phyloP scores from a whole-genome alignment of 2,329 filamentous ascomycete genomes.

The Verticillium albo-atrum region DNA sequence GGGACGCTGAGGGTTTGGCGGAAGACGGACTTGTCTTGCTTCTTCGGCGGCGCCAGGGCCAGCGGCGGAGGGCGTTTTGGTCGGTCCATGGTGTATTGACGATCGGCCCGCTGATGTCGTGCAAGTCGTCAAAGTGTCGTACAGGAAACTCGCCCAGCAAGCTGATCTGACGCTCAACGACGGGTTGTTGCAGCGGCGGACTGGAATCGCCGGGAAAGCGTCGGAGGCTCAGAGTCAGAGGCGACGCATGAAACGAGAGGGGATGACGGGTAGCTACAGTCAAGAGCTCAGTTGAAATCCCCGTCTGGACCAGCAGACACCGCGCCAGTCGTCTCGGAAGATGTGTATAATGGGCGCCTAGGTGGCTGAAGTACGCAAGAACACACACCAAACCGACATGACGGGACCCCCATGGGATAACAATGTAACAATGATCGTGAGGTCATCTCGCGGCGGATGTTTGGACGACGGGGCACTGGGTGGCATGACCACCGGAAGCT shows the following conservation, averaged over 20 bases:
- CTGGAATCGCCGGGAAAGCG: neutral
- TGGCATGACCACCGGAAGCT: neutral
- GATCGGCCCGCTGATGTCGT: neutral
- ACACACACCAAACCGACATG: neutral
- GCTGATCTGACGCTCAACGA: neutral
- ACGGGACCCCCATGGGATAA: neutral
- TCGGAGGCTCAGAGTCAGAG: neutral
- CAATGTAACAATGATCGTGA: neutral
- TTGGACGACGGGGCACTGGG: neutral
- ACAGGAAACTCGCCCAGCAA: neutral
- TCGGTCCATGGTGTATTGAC: conserved; percentile 20
- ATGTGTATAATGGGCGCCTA: neutral
- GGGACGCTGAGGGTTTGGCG: neutral
- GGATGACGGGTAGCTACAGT: neutral
- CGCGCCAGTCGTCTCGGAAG: neutral
- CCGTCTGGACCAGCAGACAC: neutral
- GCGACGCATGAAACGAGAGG: neutral
- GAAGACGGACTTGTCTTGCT: neutral
- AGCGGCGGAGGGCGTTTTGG: conserved; percentile 24
- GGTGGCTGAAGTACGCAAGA: neutral
- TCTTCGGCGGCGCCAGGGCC: conserved; percentile 21
- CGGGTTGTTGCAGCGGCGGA: neutral
- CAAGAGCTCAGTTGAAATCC: neutral
- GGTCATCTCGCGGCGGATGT: neutral
- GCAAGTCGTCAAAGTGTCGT: neutral